These are phyloP conservation scores for Geotrichum phurueaensis DNA, from an alignment of 1,139 yeast species.

Conservation along the genomic window DNA sequence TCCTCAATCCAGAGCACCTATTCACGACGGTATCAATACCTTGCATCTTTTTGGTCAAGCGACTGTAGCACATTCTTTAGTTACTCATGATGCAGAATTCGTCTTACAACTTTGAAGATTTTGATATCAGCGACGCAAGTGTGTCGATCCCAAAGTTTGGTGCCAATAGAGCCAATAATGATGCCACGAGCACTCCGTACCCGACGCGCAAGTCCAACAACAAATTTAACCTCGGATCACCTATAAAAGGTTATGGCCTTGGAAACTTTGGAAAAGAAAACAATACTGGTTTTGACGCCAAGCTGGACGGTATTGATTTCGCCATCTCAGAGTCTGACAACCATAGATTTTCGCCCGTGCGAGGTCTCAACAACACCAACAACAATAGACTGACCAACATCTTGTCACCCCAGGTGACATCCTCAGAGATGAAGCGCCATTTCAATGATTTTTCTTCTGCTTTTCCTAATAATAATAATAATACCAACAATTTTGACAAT, in stretches of 20 bases:
- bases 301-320: slow-evolving; percentile 6
- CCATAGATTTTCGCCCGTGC: neutral
- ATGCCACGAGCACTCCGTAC: slow-evolving; percentile 8
- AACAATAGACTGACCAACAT: slow-evolving; percentile 15
- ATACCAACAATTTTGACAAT: slow-evolving; percentile 1
- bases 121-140: slow-evolving; percentile 21
- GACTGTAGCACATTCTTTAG: neutral
- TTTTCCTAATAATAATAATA: slow-evolving; percentile 8
- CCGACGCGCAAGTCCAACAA: neutral
- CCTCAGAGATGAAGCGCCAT: slow-evolving; percentile 23
- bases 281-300: neutral
- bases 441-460: slow-evolving; percentile 24
- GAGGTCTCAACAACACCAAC: neutral
- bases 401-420: slow-evolving; percentile 23
- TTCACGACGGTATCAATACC: neutral
- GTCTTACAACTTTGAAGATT: slow-evolving; percentile 19
- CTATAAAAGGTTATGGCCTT: neutral
- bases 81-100: slow-evolving; percentile 1
- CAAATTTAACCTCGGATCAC: neutral
- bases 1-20: neutral
- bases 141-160: slow-evolving; percentile 9
- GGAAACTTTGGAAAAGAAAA: neutral
- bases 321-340: slow-evolving; percentile 15
- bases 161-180: neutral
- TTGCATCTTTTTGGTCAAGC: neutral